Evolutionary conservation across 2,329 filamentous ascomycete species (phyloP).

Genomic region (Clonostachys byssicola): DNA sequence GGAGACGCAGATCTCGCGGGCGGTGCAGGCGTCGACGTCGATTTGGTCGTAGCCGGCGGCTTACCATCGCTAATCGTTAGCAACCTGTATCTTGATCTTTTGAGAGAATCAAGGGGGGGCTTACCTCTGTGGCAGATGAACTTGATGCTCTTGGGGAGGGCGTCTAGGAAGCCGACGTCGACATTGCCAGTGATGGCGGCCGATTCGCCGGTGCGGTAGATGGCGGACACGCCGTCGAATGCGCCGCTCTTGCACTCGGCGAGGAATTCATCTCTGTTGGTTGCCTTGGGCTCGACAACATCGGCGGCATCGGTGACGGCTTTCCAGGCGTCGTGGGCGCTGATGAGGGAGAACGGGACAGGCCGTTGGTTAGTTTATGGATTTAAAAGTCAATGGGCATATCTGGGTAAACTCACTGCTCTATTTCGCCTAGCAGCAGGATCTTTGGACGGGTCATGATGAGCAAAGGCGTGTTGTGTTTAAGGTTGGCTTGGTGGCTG

Average conservation of each 20-base stretch:
- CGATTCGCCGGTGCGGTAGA: constrained; percentile 69
- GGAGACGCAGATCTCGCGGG: constrained; percentile 64
- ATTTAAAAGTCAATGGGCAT: background rate
- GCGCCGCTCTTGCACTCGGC: constrained; percentile 60
- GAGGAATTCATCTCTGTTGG: constrained; percentile 63
- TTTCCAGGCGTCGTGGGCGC: constrained; percentile 63
- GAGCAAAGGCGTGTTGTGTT: background rate
- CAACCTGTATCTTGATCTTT: too few relatives aligned
- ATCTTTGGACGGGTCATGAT: constrained; percentile 19
- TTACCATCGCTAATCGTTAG: too few relatives aligned
- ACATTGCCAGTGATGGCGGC: constrained; percentile 61
- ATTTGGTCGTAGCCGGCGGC: constrained; percentile 85
- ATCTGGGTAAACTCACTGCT: constrained; percentile 22
- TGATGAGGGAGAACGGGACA: constrained; percentile 19
- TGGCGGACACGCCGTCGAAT: constrained; percentile 60
- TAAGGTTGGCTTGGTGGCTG: background rate
- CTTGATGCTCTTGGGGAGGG: constrained; percentile 45
- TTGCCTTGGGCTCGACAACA: constrained; percentile 58
- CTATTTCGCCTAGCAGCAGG: constrained; percentile 30
- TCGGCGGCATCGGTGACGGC: constrained; percentile 58
- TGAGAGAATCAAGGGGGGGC: constrained; percentile 5
- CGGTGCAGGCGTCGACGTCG: constrained; percentile 67
- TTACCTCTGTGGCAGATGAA: constrained; percentile 59
- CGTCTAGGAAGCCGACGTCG: constrained; percentile 64
- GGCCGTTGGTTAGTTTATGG: background rate